phyloP scores from a whole-genome alignment of 345 rosid genomes.

The Odontarrhena argentea region DNA sequence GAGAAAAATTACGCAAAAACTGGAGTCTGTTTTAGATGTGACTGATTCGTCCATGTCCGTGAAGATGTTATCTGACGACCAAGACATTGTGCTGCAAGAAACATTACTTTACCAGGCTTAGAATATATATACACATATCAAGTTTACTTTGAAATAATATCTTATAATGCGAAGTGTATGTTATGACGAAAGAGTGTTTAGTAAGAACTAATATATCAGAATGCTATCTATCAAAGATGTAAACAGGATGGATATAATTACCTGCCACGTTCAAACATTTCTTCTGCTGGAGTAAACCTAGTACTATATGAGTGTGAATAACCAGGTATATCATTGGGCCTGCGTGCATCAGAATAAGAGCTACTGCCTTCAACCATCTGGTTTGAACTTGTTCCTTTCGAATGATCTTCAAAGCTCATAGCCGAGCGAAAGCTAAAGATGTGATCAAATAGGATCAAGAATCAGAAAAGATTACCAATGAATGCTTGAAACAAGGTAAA shows the following conservation, averaged over 20 bases:
- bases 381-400: constrained; percentile 25
- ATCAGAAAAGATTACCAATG: neutral
- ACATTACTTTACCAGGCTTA: constrained; percentile 15
- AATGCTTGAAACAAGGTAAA: constrained; percentile 18
- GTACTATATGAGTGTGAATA: constrained; percentile 33
- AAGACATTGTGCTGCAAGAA: constrained; percentile 32
- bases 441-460: constrained; percentile 12
- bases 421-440: constrained; percentile 28
- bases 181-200: constrained; percentile 2
- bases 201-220: neutral
- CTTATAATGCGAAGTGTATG: neutral
- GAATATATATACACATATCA: no score
- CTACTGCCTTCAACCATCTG: constrained; percentile 28
- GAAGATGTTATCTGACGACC: constrained; percentile 41
- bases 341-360: constrained; percentile 19
- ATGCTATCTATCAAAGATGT: constrained; percentile 9
- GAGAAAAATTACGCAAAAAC: constrained; percentile 24
- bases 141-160: no score
- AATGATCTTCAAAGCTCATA: constrained; percentile 23
- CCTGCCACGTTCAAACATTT: constrained; percentile 33
- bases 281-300: constrained; percentile 36
- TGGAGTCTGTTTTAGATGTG: constrained; percentile 33
- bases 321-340: constrained; percentile 32
- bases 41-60: constrained; percentile 41
- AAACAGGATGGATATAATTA: constrained; percentile 13